Evolutionary conservation across 2,329 filamentous ascomycete species (phyloP).

Genomic region (Botrytis galanthina): DNA sequence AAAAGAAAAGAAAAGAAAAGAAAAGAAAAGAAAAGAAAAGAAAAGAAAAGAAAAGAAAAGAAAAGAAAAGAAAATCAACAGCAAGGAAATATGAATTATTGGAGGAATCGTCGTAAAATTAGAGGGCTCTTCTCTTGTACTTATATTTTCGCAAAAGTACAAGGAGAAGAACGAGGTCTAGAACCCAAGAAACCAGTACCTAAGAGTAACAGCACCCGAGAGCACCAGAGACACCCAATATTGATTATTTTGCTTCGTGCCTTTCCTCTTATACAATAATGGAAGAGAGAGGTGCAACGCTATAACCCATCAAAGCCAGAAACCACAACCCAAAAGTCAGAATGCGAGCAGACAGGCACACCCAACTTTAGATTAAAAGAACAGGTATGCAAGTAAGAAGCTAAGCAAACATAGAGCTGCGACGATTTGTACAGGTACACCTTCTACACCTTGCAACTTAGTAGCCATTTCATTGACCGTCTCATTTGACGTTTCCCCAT

Average conservation of each 20-base stretch:
- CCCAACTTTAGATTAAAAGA: conserved; percentile 67
- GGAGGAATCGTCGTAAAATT: conserved; percentile 10
- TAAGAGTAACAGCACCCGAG: not conserved
- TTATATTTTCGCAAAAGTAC: not conserved
- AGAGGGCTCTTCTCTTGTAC: not conserved
- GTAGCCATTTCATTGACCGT: conserved; percentile 51
- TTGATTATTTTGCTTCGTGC: conserved; percentile 5
- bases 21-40: no score
- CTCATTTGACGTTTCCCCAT: conserved; percentile 49
- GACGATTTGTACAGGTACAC: conserved; percentile 83
- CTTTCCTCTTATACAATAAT: conserved; percentile 5
- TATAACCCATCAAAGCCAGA: conserved; percentile 9
- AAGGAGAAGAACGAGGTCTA: conserved; percentile 2
- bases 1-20: no score
- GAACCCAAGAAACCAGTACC: conserved; percentile 12
- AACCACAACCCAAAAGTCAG: conserved; percentile 6
- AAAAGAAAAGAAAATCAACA: not conserved
- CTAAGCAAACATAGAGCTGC: conserved; percentile 81
- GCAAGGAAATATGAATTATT: not conserved
- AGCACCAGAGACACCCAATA: not conserved
- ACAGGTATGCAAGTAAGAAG: conserved; percentile 92
- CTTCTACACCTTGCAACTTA: conserved; percentile 52
- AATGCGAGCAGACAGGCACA: conserved; percentile 1
- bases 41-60: no score
- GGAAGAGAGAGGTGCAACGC: conserved; percentile 3